Evolutionary conservation across 768 basidiomycete species (phyloP).

Genomic region (Rubroboletus pulcherrimus): DNA sequence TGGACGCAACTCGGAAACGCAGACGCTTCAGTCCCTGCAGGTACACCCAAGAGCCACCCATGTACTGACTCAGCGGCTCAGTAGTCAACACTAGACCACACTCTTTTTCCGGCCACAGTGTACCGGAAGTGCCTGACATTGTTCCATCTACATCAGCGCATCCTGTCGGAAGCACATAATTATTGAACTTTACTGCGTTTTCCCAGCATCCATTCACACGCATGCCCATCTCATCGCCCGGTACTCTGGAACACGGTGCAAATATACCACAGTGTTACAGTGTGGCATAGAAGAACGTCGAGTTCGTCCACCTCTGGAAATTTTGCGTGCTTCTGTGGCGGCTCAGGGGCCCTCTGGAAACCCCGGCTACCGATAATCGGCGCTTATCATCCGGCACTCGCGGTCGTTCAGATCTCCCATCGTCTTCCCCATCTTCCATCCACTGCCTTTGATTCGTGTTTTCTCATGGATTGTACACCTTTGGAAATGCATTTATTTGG

Average conservation of each 20-base stretch:
- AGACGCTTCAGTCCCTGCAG: neutral
- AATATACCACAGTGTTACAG: conserved; percentile 19
- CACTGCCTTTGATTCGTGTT: neutral
- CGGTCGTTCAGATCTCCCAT: neutral
- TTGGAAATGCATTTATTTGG: neutral
- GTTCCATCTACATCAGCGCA: conserved; percentile 4
- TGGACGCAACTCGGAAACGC: conserved; percentile 3
- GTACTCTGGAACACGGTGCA: conserved; percentile 6
- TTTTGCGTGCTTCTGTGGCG: conserved; percentile 27
- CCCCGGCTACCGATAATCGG: conserved; percentile 24
- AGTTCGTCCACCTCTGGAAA: conserved; percentile 21
- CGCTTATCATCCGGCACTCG: conserved; percentile 18
- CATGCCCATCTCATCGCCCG: conserved; percentile 8
- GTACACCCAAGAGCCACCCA: neutral
- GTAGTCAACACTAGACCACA: neutral
- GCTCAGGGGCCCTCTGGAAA: conserved; percentile 18
- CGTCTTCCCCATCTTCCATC: neutral
- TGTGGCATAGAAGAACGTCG: conserved; percentile 16
- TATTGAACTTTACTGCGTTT: conserved; percentile 14
- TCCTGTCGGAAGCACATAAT: conserved; percentile 10
- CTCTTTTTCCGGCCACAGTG: neutral
- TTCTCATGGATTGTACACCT: neutral
- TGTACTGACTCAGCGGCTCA: neutral
- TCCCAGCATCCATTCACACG: conserved; percentile 18
- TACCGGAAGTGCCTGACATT: neutral